Evolutionary conservation across 139 green algal genomes (phyloP).

Genomic region (Picocystis salinarum): DNA sequence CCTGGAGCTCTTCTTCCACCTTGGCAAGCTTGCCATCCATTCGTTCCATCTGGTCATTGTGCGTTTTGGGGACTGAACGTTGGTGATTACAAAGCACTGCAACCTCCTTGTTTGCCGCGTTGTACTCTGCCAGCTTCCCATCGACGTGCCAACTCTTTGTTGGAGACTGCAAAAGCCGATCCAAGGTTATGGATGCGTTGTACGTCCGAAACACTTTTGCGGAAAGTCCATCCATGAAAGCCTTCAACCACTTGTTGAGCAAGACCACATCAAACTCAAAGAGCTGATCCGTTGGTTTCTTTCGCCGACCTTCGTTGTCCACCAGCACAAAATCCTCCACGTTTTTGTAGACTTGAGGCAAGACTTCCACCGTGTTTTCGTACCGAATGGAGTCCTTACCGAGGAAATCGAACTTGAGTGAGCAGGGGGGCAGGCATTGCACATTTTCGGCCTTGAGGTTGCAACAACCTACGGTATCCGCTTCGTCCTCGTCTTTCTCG

Average conservation of each 20-base stretch:
- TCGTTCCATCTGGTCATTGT: conserved; percentile 65
- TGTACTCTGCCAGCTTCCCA: conserved; percentile 67
- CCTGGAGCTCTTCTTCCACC: conserved; percentile 27
- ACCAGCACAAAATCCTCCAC: conserved; percentile 47
- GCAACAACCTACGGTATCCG: conserved; percentile 95
- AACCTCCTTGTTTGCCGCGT: conserved; percentile 94
- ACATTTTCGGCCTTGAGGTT: conserved; percentile 91
- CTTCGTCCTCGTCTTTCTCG: conserved; percentile 96
- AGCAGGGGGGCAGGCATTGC: conserved; percentile 24
- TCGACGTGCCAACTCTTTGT: conserved; percentile 24
- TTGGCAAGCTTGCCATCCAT: conserved; percentile 14
- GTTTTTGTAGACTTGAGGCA: conserved; percentile 51
- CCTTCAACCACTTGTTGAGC: conserved; percentile 87
- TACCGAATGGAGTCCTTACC: conserved; percentile 97
- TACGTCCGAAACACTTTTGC: conserved; percentile 99
- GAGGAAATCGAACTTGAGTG: conserved; percentile 94
- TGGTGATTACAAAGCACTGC: conserved; percentile 96
- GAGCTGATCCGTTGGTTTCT: conserved; percentile 51
- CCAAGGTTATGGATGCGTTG: conserved; percentile 87
- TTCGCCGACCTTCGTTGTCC: conserved; percentile 27
- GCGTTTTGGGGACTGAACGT: conserved; percentile 66
- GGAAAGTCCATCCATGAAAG: conserved; percentile 81
- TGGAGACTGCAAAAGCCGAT: conserved; percentile 47
- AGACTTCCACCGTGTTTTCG: conserved; percentile 79
- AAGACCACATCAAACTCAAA: conserved; percentile 80